Base-by-base conservation (phyloP, 2,329 filamentous ascomycete species). In the Aspergillus vadensis region DNA sequence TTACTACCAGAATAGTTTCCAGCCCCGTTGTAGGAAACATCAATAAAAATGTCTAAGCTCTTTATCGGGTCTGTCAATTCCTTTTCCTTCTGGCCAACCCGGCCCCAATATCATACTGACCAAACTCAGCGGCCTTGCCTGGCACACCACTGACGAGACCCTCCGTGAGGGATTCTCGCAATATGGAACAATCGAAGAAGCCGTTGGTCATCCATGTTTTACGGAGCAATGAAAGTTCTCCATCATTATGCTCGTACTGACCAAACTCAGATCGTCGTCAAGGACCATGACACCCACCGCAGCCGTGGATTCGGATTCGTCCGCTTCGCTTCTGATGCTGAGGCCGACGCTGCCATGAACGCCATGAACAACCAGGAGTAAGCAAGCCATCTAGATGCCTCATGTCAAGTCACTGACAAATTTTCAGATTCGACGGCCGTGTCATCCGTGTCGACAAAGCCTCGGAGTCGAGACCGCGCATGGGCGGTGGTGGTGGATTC, bases 281-380 rank as follows among this genome's bases (percentile, higher is more conserved):
- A 97, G 82, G 94, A 99, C 79, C 91, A 93, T 73, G 94, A 98
- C 76, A 97, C 94, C 73, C 91, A 92, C 71, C 92, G 94, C 77
- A 97, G 93, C 84, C 91, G 95, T 77, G 95, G 95, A 63, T 99
- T 98, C 77, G 95, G 95, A 51, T 98, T 98, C 77, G 94, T 99
- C 65, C 91, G 93, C 70, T 99, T 94, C 80, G 81, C 86, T 55
- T 75, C 61, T 53, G 76, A 77, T 5, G 66, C 59, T 15, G 79
- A 81, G 55, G 79, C 79, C 7, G 76, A 80, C 36, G 69, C 72
- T 32, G 79, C 79, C 7, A 75, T 78, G 68, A 67, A 67, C 21
- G 72, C 67, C 7, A 79, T 81, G 79, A 80, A 79, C 70, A 79
- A 80, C 68, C 74, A 77, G 59, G 92, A 97, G 94, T 97, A 85